Conservation (phyloP, 306 rosid genomes). For the Abrus precatorius region DNA sequence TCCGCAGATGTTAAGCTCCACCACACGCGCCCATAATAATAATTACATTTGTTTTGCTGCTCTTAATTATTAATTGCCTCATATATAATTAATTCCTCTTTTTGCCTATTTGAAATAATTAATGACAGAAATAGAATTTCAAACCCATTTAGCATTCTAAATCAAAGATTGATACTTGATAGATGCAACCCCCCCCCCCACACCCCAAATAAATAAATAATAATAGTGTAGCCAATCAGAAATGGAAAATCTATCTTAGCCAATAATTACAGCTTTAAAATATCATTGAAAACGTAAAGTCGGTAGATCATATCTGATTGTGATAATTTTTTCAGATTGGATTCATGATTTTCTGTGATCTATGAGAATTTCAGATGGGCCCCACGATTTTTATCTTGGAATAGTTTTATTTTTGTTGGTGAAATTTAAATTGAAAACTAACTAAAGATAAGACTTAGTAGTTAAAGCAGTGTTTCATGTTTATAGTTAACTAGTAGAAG, state of each 20-base stretch:
- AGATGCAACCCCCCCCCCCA: constrained; percentile 1
- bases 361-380: constrained; percentile 51
- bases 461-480: constrained; percentile 32
- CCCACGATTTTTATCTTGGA: constrained; percentile 46
- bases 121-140: constrained; percentile 42
- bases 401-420: not conserved
- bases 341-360: constrained; percentile 58
- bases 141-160: constrained; percentile 37
- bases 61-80: constrained; percentile 36
- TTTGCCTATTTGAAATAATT: constrained; percentile 52
- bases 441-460: constrained; percentile 4
- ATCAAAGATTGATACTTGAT: constrained; percentile 36
- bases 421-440: constrained; percentile 19
- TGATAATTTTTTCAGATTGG: constrained; percentile 74
- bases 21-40: constrained; percentile 73
- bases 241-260: constrained; percentile 45
- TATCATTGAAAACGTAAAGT: constrained; percentile 67
- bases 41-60: constrained; percentile 43
- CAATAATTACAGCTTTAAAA: constrained; percentile 54
- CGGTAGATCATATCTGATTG: constrained; percentile 84
- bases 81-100: constrained; percentile 44
- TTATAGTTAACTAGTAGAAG: constrained; percentile 29
- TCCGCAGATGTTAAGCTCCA: constrained; percentile 47
- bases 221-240: constrained; percentile 54
- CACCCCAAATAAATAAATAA: not conserved